phyloP scores from a whole-genome alignment of 208 protist genomes.

The Wallacemonas sp. region DNA sequence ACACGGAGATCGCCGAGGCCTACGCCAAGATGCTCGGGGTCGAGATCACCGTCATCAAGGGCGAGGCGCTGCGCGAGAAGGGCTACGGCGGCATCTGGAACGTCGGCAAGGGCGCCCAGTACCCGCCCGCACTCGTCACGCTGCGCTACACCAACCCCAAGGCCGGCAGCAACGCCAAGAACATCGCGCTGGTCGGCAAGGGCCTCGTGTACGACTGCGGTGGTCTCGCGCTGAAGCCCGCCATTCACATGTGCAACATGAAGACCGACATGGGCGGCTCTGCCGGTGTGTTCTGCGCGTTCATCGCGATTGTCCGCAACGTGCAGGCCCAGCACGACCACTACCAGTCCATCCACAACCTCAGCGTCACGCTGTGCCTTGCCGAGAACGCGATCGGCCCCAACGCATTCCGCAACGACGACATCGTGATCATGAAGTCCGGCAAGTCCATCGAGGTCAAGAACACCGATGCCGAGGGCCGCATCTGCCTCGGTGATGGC shows the following conservation, averaged over 20 bases:
- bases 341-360: conserved; percentile 35
- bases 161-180: conserved; percentile 35
- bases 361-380: conserved; percentile 81
- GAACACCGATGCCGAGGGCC: conserved; percentile 92
- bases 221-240: conserved; percentile 82
- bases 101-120: conserved; percentile 69
- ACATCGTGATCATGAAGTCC: conserved; percentile 83
- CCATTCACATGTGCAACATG: conserved; percentile 81
- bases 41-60: conserved; percentile 60
- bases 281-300: conserved; percentile 75
- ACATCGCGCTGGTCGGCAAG: conserved; percentile 81
- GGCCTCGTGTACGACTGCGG: conserved; percentile 91
- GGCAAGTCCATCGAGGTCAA: conserved; percentile 89
- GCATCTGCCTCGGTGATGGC: conserved; percentile 87
- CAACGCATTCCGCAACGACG: conserved; percentile 75
- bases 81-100: conserved; percentile 80
- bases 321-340: conserved; percentile 36
- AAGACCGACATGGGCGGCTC: conserved; percentile 91
- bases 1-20: conserved; percentile 58
- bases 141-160: conserved; percentile 61
- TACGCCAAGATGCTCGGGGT: conserved; percentile 51
- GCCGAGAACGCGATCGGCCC: conserved; percentile 87
- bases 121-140: conserved; percentile 69
- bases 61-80: conserved; percentile 63
- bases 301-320: conserved; percentile 63